phyloP scores from a whole-genome alignment of 2,329 filamentous ascomycete species.

The Chaetomiaceae sp. region DNA sequence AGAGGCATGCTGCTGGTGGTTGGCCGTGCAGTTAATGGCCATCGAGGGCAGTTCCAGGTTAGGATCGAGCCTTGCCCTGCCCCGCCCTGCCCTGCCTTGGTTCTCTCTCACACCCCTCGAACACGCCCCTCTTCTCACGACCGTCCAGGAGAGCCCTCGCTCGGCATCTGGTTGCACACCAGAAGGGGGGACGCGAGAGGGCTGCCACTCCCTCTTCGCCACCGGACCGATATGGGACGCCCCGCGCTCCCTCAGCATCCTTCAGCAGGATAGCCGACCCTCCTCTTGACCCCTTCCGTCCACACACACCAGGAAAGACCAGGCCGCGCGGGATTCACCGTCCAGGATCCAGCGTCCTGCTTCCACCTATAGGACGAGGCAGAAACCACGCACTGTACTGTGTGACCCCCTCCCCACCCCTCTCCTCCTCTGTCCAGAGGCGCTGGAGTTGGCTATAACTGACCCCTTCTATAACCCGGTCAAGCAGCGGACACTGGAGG shows the following conservation, averaged over 20 bases:
- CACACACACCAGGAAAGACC: not conserved
- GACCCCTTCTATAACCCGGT: slow-evolving; percentile 8
- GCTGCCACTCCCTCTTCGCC: not conserved
- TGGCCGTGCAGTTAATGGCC: not conserved
- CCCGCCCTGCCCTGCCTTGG: not conserved
- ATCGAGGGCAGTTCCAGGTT: not conserved
- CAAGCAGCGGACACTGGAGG: not conserved
- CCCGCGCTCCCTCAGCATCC: not conserved
- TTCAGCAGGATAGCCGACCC: slow-evolving; percentile 3
- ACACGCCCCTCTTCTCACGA: not conserved
- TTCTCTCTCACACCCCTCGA: not conserved
- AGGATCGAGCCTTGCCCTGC: not conserved
- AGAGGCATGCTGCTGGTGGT: not conserved
- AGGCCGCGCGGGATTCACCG: slow-evolving; percentile 1
- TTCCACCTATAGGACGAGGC: slow-evolving; percentile 14
- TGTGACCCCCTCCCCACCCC: slow-evolving; percentile 2
- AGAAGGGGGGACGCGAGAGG: not conserved
- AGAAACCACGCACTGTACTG: slow-evolving; percentile 17
- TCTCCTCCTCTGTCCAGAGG: not conserved
- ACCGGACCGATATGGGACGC: not conserved
- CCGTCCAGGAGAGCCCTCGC: not conserved
- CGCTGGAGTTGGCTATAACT: slow-evolving; percentile 13
- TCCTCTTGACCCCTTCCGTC: not conserved
- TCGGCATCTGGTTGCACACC: not conserved
- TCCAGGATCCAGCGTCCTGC: not conserved